Base-by-base conservation (phyloP, 108 stramenopile genomes). In the Bacterosira constricta region DNA sequence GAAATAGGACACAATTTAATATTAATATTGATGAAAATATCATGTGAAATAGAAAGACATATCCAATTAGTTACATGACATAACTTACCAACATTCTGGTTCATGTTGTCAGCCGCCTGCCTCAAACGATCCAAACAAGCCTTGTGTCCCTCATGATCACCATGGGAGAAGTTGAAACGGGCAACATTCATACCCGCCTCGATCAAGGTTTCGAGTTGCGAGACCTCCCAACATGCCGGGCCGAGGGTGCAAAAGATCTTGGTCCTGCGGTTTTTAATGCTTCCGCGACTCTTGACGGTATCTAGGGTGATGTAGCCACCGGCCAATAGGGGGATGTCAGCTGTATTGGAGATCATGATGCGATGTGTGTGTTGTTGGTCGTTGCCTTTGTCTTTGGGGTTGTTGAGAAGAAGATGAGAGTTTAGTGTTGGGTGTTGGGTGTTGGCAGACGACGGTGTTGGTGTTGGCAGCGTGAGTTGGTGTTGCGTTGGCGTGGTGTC, bases 151-250 rank as follows among this genome's bases (percentile, higher is more conserved):
- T 83, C 93, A 67, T 96, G 96, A 67, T 90, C 89, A 8, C 96
- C 96, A 65, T 96, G 96, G 52, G 80, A 75, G 71, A 96, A 96
- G 78, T 96, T 96, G 82, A 96, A 87, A 36, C 96, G 74, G 37
- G 93, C 89, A 31, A 90, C 83, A 66, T 80, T 88, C 92, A 90
- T 90, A 25, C 92, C 92, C 11, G 84, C 84, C 46, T 90, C 89
- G 59, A 94, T 88, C 47, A 94, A 80, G 34, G 60, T 73, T 21
- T 80, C 89, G 11, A 94, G 66, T 46, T 77, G 66, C n/a, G 85
- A 74, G 35, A 92, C 89, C 26, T 75, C 73, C 90, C 90, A 92
- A 53, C 85, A 91, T 13, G 91, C 85, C 23, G 90, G 91, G 11
- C 91, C 91, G 37, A 91, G 72, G 10, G 90, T 91, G 70, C 88